Conservation (phyloP, 1,284 basidiomycete species). For the Boletus semigastroideus region DNA sequence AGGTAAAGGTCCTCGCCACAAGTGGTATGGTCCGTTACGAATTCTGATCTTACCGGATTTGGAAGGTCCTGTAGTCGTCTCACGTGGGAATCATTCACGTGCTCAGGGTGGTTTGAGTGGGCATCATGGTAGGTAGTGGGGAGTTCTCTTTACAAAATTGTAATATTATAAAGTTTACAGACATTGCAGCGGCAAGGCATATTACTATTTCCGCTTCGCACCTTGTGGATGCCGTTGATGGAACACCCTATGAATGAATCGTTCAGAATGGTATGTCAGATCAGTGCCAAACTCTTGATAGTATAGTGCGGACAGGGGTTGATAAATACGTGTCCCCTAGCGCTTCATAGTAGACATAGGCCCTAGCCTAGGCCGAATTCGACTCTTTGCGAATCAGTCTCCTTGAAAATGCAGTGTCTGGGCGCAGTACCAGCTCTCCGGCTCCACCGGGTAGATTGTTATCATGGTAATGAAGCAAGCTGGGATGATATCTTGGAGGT, state of each 20-base stretch:
- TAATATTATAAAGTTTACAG: not conserved
- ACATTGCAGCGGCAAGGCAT: not conserved
- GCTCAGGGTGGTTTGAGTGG: not conserved
- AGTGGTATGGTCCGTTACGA: not conserved
- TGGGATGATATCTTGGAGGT: not conserved
- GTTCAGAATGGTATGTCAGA: not conserved
- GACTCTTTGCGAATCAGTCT: not conserved
- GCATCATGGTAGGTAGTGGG: not conserved
- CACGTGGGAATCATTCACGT: conserved; percentile 20
- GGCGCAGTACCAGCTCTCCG: no score
- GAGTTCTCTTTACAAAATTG: not conserved
- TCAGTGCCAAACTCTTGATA: not conserved
- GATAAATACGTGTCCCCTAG: not conserved
- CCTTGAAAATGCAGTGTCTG: not conserved
- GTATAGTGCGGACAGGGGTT: not conserved
- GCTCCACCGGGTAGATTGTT: not conserved
- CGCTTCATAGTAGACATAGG: not conserved
- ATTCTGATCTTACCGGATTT: conserved; percentile 25
- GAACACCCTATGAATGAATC: no score
- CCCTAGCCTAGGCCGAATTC: not conserved
- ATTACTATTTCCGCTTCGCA: not conserved
- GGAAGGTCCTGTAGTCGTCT: conserved; percentile 33
- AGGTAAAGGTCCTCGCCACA: not conserved
- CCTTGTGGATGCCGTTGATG: not conserved
- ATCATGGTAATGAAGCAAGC: not conserved